Conservation (phyloP, 2,329 filamentous ascomycete species). For the Penicillium sp. region DNA sequence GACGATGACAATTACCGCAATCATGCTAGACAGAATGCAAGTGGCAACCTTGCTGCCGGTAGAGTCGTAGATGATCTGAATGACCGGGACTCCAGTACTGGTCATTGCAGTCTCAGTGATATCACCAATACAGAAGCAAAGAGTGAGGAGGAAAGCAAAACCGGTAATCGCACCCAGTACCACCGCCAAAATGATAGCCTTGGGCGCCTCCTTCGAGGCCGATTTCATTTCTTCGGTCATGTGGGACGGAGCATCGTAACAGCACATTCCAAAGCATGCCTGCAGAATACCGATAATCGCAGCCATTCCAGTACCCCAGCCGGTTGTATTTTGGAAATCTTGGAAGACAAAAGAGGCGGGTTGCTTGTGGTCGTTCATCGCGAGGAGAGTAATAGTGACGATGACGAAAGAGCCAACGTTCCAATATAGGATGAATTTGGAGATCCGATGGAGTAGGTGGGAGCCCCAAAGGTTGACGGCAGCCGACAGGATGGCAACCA, state of each 20-base stretch:
- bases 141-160: slow-evolving; percentile 51
- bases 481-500: slow-evolving; percentile 49
- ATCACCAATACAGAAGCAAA: slow-evolving; percentile 57
- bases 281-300: slow-evolving; percentile 58
- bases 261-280: slow-evolving; percentile 57
- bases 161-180: slow-evolving; percentile 50
- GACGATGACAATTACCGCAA: slow-evolving; percentile 52
- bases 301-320: slow-evolving; percentile 54
- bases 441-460: slow-evolving; percentile 55
- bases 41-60: slow-evolving; percentile 50
- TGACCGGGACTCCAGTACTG: slow-evolving; percentile 54
- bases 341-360: slow-evolving; percentile 57
- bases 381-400: slow-evolving; percentile 55
- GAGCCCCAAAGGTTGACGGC: slow-evolving; percentile 54
- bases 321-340: slow-evolving; percentile 58
- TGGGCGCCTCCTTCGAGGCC: slow-evolving; percentile 52
- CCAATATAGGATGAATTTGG: slow-evolving; percentile 54
- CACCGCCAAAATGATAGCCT: slow-evolving; percentile 51
- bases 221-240: slow-evolving; percentile 60
- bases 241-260: slow-evolving; percentile 52
- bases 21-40: slow-evolving; percentile 50
- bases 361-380: slow-evolving; percentile 57
- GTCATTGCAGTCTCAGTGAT: slow-evolving; percentile 50
- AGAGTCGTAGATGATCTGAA: slow-evolving; percentile 57
- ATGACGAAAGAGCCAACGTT: slow-evolving; percentile 57